Conservation (phyloP, 257 asterid genomes). For the Solanum rostratum region DNA sequence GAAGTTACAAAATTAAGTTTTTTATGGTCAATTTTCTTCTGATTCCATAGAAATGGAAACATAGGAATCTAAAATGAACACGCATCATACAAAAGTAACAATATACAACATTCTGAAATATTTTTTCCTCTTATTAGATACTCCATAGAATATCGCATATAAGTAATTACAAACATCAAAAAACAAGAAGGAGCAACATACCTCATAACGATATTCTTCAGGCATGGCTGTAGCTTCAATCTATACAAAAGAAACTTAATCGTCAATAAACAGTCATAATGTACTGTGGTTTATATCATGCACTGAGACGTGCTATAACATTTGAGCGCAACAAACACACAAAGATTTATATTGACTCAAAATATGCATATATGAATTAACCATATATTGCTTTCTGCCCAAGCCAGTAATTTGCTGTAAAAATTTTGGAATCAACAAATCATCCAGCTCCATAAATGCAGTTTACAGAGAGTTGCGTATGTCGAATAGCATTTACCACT, state of each 20-base stretch:
- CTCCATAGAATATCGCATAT: neutral
- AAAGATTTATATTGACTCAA: neutral
- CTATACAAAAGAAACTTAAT: slow-evolving; percentile 25
- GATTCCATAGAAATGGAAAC: neutral
- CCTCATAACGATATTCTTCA: slow-evolving; percentile 68
- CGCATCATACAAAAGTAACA: neutral
- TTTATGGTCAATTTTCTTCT: neutral
- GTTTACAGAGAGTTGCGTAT: neutral
- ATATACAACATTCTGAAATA: neutral
- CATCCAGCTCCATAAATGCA: neutral
- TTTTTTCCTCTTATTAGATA: neutral
- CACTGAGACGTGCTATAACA: neutral
- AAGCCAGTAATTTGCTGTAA: neutral
- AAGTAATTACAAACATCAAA: neutral
- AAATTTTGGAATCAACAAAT: neutral
- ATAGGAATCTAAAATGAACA: neutral
- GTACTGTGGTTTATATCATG: neutral
- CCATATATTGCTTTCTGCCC: neutral
- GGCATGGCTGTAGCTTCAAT: slow-evolving; percentile 81
- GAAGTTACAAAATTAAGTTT: neutral
- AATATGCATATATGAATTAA: neutral
- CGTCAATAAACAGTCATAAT: slow-evolving; percentile 6
- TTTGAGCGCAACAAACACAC: neutral
- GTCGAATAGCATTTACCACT: neutral
- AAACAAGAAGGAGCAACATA: slow-evolving; percentile 22